Percentiles rank a stretch among this genome's conserved stretches.
Evolutionary conservation across 2,329 filamentous ascomycete species (phyloP).

Genomic region (Bipolaris zeicola): DNA sequence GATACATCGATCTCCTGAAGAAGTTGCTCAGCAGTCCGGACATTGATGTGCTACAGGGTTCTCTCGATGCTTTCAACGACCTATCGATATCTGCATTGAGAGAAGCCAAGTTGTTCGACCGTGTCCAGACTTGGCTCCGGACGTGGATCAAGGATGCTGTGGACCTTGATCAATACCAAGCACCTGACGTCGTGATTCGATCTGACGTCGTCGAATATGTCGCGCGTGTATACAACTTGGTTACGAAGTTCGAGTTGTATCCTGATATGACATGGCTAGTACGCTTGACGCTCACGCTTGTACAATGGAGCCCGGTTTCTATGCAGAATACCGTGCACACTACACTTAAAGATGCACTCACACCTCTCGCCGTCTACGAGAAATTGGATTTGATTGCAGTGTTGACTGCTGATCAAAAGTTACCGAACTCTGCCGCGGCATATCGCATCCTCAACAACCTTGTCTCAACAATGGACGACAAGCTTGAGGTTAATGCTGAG

Average conservation of each 20-base stretch:
- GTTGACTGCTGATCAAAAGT: constrained; percentile 19
- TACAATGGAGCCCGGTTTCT: constrained; percentile 20
- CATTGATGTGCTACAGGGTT: constrained; percentile 16
- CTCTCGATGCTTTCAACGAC: constrained; percentile 40
- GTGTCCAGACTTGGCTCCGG: constrained; percentile 25
- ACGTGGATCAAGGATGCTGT: constrained; percentile 29
- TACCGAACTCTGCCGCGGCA: constrained; percentile 15
- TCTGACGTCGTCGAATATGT: constrained; percentile 23
- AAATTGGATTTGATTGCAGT: constrained; percentile 28
- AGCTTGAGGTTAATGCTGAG: constrained; percentile 24
- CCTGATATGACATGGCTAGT: constrained; percentile 28
- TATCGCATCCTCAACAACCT: constrained; percentile 35
- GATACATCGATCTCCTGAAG: constrained; percentile 32
- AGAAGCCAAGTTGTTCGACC: constrained; percentile 22
- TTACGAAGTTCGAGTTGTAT: constrained; percentile 35
- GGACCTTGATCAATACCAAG: constrained; percentile 27
- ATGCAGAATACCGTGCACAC: constrained; percentile 15
- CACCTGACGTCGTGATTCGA: constrained; percentile 10
- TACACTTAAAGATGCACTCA: constrained; percentile 25
- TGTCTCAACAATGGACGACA: constrained; percentile 38
- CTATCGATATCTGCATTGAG: constrained; percentile 25
- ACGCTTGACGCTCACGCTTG: constrained; percentile 27
- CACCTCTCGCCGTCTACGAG: constrained; percentile 19
- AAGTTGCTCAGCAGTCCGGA: constrained; percentile 24
- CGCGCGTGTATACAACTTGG: constrained; percentile 25